Conservation (phyloP, 805 yeast genomes). For the Yarrowia sp. region DNA sequence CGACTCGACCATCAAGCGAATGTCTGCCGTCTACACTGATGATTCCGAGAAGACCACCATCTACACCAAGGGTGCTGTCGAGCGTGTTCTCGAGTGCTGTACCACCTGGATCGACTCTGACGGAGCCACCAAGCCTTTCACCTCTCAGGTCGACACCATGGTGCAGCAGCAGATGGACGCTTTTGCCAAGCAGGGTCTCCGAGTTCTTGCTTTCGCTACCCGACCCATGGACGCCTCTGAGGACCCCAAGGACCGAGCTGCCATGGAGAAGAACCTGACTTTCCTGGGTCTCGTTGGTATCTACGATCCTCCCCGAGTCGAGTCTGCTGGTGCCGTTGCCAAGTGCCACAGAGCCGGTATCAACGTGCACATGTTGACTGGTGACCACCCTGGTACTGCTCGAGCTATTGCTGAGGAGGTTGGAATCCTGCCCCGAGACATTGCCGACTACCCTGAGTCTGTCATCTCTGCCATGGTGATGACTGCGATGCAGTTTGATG, state of each 20-base stretch:
- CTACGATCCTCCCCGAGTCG: conserved; percentile 76
- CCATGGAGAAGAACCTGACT: conserved; percentile 52
- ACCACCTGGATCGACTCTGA: conserved; percentile 48
- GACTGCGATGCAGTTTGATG: conserved; percentile 73
- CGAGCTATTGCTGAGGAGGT: conserved; percentile 78
- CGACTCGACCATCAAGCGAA: conserved; percentile 70
- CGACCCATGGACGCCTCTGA: conserved; percentile 39
- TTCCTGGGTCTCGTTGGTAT: conserved; percentile 73
- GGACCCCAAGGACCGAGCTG: conserved; percentile 30
- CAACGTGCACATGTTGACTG: conserved; percentile 77
- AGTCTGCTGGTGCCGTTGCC: conserved; percentile 62
- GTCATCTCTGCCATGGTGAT: conserved; percentile 66
- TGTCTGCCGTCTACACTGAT: conserved; percentile 59
- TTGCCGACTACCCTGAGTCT: conserved; percentile 50
- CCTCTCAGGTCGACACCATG: conserved; percentile 37
- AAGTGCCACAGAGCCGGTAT: conserved; percentile 72
- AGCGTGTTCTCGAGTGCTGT: conserved; percentile 61
- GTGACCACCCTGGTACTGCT: conserved; percentile 79
- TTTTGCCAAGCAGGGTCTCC: conserved; percentile 61
- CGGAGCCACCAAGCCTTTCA: conserved; percentile 32
- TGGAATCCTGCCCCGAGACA: conserved; percentile 65
- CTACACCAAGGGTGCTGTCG: conserved; percentile 75
- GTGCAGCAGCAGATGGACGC: conserved; percentile 58
- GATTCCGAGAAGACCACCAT: conserved; percentile 34
- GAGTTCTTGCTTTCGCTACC: conserved; percentile 70